These are phyloP conservation scores for Erysimum pusillum DNA, from an alignment of 441 rosid genomes.

Conservation along the genomic window DNA sequence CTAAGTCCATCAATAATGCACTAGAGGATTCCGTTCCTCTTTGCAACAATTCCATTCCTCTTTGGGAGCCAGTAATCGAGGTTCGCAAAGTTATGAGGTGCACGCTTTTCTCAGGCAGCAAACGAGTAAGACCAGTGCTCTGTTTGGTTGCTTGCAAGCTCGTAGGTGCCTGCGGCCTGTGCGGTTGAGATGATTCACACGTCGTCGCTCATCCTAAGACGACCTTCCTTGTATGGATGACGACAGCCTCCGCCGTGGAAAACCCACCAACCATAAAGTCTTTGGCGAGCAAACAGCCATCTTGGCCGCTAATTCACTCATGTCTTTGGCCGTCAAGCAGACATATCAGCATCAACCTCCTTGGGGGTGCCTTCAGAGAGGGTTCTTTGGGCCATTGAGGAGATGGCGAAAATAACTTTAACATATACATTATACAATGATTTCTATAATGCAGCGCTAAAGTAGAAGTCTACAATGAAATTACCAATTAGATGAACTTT, in stretches of 20 bases:
- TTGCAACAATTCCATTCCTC: not conserved
- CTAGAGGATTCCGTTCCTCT: slow-evolving; percentile 46
- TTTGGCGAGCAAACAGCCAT: slow-evolving; percentile 51
- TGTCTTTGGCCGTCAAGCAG: slow-evolving; percentile 38
- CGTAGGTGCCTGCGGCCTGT: slow-evolving; percentile 53
- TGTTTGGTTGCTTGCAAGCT: slow-evolving; percentile 54
- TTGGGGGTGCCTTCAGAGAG: slow-evolving; percentile 29
- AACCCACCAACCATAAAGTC: slow-evolving; percentile 55
- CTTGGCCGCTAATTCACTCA: slow-evolving; percentile 48
- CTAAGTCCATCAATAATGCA: slow-evolving; percentile 40
- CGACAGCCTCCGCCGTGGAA: slow-evolving; percentile 53
- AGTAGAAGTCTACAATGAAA: too few relatives aligned
- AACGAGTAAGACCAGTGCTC: slow-evolving; percentile 41
- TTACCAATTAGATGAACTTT: too few relatives aligned
- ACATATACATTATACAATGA: too few relatives aligned
- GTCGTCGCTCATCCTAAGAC: slow-evolving; percentile 53
- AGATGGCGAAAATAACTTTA: too few relatives aligned
- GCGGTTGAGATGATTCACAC: slow-evolving; percentile 60
- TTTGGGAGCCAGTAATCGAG: not conserved
- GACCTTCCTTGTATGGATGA: slow-evolving; percentile 64
- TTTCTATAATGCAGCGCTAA: too few relatives aligned
- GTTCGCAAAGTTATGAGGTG: slow-evolving; percentile 49
- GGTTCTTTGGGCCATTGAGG: slow-evolving; percentile 42
- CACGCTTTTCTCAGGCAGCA: slow-evolving; percentile 55
- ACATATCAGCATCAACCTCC: not conserved